Base-by-base conservation (phyloP, 2,329 filamentous ascomycete genomes). In the Epichloe scottii region DNA sequence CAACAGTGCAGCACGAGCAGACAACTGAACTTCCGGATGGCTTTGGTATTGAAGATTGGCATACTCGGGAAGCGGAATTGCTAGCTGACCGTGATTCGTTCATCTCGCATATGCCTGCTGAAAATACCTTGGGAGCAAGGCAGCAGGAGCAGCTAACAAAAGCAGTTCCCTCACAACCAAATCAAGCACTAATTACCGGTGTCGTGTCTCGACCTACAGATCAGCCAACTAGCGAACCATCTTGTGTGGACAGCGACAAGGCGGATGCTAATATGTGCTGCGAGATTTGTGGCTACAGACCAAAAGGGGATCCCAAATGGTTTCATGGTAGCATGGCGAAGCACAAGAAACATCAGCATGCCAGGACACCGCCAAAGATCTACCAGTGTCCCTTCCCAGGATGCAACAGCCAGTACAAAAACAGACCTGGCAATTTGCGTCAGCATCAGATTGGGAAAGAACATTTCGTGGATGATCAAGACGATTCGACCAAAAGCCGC, bases 281-380 rank as follows among this genome's bases (percentile, higher is more conserved):
- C 57, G 70, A 73, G 21, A 63, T 76, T 17, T 80, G 77, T 54
- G 74, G 71, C 3, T 79, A 79, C 62, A 68, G 74, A 10, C 77
- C 77, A 1, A 76, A 74, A 55, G 77, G 77, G 4, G 70, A 77
- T 46, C 75, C 76, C n/a, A 69, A 73, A 52, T 79, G 77, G 77
- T 79, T 79, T 59, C 72, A 71, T 43, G 76, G 76, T 5, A 78
- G 74, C 59, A 77, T 80, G 76, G 71, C 75, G 46, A 80, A 79
- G 61, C 77, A 80, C 60, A 77, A 26, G 23, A 26, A 26, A 69
- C 64, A 74, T 53, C 72, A 77, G 61, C 77, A 80, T 62, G 71
- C 73, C 47, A 64, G 7, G 23, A 26, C 2, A 26, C 23, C 23
- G 64, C 72, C 74, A 7, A 66, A 68, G 53, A 76, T 78, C 43